These are phyloP conservation scores for Vigna nakashimae DNA, from an alignment of 306 rosid species.

Conservation along the genomic window DNA sequence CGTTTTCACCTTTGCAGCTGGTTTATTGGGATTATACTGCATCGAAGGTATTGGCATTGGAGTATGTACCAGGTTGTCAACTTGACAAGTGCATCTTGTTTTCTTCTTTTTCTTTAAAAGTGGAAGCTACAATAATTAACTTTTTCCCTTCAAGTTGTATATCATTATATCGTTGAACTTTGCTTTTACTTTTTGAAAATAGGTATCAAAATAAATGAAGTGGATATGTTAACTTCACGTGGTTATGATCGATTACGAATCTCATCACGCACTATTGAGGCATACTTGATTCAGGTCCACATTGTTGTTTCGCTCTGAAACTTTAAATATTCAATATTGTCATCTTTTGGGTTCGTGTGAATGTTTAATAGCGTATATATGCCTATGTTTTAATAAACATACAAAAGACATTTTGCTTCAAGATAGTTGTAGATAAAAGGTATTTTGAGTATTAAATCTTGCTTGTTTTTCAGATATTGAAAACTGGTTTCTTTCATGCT, in stretches of 20 bases:
- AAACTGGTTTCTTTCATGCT: conserved; percentile 96
- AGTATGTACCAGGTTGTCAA: conserved; percentile 90
- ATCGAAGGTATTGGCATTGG: conserved; percentile 83
- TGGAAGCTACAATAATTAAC: conserved; percentile 12
- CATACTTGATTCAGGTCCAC: conserved; percentile 89
- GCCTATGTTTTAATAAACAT: background rate
- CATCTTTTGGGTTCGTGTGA: conserved; percentile 23
- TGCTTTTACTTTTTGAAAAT: conserved; percentile 35
- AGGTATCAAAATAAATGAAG: conserved; percentile 84
- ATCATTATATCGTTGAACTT: conserved; percentile 33
- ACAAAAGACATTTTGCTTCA: background rate
- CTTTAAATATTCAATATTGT: conserved; percentile 25
- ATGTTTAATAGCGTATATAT: conserved; percentile 9
- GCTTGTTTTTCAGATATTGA: conserved; percentile 68
- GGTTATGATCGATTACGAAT: conserved; percentile 71
- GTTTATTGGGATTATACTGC: conserved; percentile 97
- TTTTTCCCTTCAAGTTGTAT: conserved; percentile 20
- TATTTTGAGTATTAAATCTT: conserved; percentile 22
- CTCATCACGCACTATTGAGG: conserved; percentile 85
- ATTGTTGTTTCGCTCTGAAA: conserved; percentile 24
- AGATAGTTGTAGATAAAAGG: background rate
- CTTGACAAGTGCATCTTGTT: conserved; percentile 42
- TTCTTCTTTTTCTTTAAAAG: background rate
- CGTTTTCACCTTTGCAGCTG: conserved; percentile 55
- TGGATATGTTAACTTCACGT: conserved; percentile 63